These are phyloP conservation scores for Xylaria nigripes DNA, from an alignment of 495 filamentous ascomycete species.

Conservation along the genomic window DNA sequence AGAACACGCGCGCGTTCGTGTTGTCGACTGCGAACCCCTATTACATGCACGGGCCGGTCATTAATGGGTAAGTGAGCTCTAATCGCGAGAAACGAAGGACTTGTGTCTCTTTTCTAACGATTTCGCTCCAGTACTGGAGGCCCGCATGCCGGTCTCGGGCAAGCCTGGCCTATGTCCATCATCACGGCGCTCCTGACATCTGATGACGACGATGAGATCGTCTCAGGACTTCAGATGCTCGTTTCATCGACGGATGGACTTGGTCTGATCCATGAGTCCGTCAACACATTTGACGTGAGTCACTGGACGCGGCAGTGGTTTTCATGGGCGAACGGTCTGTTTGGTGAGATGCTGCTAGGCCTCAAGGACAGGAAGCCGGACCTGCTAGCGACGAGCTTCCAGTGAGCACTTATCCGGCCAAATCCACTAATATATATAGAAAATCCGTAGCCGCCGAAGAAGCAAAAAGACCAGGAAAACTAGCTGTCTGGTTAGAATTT, in stretches of 20 bases:
- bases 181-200: constrained; percentile 52
- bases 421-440: background rate
- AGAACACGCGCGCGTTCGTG: constrained; percentile 44
- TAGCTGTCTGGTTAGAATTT: background rate
- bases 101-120: constrained; percentile 28
- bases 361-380: constrained; percentile 42
- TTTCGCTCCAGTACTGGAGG: constrained; percentile 49
- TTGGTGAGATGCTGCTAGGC: constrained; percentile 49
- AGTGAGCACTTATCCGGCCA: constrained; percentile 8
- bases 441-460: background rate
- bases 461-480: background rate
- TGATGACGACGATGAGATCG: constrained; percentile 45
- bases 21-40: constrained; percentile 51
- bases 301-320: constrained; percentile 50
- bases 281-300: constrained; percentile 24
- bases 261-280: constrained; percentile 33
- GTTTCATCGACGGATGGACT: constrained; percentile 47
- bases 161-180: constrained; percentile 51
- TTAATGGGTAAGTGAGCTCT: constrained; percentile 40
- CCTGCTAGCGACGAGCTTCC: constrained; percentile 30
- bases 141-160: constrained; percentile 44
- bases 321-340: constrained; percentile 53
- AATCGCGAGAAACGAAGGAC: constrained; percentile 6
- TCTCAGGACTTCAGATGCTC: constrained; percentile 40
- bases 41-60: constrained; percentile 49